Evolutionary conservation across 176 grass and related monocot genomes (phyloP).

Genomic region (Pontederia paniculata): DNA sequence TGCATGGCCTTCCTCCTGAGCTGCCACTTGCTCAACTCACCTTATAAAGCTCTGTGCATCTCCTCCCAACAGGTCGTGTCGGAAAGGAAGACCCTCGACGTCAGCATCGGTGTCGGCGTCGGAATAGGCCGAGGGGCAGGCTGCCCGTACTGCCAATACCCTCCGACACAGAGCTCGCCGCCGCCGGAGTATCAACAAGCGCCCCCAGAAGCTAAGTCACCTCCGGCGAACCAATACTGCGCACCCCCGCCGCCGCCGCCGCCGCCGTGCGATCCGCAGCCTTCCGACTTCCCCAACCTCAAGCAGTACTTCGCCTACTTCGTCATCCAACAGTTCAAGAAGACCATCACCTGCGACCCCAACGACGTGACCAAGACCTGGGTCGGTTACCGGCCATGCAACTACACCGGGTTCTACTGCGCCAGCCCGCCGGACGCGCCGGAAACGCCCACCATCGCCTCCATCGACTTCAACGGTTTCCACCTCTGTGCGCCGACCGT

Average conservation of each 20-base stretch:
- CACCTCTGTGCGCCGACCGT: slow-evolving; percentile 1
- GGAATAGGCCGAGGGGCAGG: background rate
- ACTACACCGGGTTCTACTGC: slow-evolving; percentile 8
- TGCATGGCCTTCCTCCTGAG: no score
- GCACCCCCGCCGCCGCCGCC: background rate
- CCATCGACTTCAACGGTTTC: slow-evolving; percentile 13
- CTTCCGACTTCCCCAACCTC: background rate
- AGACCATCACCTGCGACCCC: slow-evolving; percentile 4
- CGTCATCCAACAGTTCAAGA: slow-evolving; percentile 8
- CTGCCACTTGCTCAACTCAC: no score
- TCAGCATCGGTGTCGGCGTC: background rate
- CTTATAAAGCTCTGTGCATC: background rate
- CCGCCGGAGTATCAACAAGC: no score
- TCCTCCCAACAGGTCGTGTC: background rate
- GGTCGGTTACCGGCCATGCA: slow-evolving; percentile 1
- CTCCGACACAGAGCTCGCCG: no score
- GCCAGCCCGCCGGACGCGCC: slow-evolving; percentile 4
- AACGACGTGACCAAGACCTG: background rate
- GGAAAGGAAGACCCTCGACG: background rate
- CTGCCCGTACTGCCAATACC: background rate
- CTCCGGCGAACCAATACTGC: no score
- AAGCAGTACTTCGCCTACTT: slow-evolving; percentile 5
- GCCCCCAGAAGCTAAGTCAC: no score
- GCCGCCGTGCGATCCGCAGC: background rate
- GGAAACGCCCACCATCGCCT: slow-evolving; percentile 2